These are phyloP conservation scores for Suillus plorans DNA, from an alignment of 768 basidiomycete species.

Conservation along the genomic window DNA sequence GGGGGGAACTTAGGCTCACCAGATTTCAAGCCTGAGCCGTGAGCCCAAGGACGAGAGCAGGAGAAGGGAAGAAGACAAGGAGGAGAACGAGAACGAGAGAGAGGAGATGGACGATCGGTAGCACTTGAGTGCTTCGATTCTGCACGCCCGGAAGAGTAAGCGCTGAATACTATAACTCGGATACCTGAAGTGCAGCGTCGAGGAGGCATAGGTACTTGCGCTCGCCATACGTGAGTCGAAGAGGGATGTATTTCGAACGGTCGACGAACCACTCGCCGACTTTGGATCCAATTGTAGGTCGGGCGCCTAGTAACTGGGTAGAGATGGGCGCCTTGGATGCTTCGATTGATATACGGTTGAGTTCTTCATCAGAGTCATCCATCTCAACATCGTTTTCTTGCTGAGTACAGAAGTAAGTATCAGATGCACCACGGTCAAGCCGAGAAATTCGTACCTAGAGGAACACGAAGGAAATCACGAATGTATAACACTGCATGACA, in stretches of 20 bases:
- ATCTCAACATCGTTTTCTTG: constrained; percentile 37
- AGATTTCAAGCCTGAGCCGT: too few relatives aligned
- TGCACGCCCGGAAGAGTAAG: too few relatives aligned
- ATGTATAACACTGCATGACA: too few relatives aligned
- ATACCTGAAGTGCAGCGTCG: constrained; percentile 81
- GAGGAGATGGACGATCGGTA: too few relatives aligned
- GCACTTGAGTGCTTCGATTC: too few relatives aligned
- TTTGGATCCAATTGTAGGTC: constrained; percentile 56
- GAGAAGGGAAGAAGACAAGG: too few relatives aligned
- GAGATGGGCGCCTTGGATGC: too few relatives aligned
- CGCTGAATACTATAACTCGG: too few relatives aligned
- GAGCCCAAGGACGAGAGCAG: too few relatives aligned
- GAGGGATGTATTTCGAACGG: constrained; percentile 76
- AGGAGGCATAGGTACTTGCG: constrained; percentile 84
- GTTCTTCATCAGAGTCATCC: constrained; percentile 36
- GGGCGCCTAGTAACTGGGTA: constrained; percentile 40
- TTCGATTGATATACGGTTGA: constrained; percentile 33
- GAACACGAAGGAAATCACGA: too few relatives aligned
- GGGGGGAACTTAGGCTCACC: too few relatives aligned
- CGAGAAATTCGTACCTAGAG: constrained; percentile 17
- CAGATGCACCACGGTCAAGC: not conserved
- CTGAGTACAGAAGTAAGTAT: constrained; percentile 17
- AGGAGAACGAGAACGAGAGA: too few relatives aligned
- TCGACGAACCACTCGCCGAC: constrained; percentile 89
- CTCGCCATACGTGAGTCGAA: constrained; percentile 71